A percentile compares a stretch with the other conserved stretches of the same genome.
Evolutionary conservation across 1,139 yeast species (phyloP).

Genomic region (Kazachstania sp.): DNA sequence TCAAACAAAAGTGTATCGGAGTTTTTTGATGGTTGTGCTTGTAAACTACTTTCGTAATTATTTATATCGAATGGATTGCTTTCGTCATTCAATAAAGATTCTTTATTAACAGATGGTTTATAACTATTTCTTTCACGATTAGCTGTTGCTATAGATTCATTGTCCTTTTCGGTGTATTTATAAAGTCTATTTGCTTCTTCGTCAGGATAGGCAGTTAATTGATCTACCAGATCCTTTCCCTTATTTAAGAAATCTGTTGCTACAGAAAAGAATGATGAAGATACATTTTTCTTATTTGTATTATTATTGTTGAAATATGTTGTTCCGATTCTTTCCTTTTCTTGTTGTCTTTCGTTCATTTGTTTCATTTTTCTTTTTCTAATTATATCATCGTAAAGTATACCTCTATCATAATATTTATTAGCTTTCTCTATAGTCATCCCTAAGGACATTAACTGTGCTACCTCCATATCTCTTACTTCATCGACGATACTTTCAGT

Average conservation of each 20-base stretch:
- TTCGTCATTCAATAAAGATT: not conserved
- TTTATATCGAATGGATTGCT: constrained; percentile 1
- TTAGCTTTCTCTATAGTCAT: constrained; percentile 19
- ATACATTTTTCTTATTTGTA: not conserved
- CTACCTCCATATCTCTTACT: constrained; percentile 30
- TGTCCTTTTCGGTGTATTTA: constrained; percentile 3
- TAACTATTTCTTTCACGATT: not conserved
- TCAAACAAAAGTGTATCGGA: not conserved
- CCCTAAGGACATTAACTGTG: constrained; percentile 28
- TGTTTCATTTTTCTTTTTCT: constrained; percentile 6
- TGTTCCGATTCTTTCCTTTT: not conserved
- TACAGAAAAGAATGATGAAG: constrained; percentile 11
- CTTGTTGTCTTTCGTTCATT: constrained; percentile 1
- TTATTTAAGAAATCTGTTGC: constrained; percentile 22
- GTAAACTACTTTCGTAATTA: not conserved
- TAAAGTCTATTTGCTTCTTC: constrained; percentile 12
- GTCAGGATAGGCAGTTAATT: constrained; percentile 18
- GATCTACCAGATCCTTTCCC: constrained; percentile 26
- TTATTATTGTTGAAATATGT: constrained; percentile 3
- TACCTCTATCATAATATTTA: constrained; percentile 20
- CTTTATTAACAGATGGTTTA: not conserved
- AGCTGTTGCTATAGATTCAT: not conserved
- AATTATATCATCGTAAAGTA: constrained; percentile 19
- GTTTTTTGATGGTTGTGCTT: not conserved
- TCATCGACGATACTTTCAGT: constrained; percentile 15